Conservation (phyloP, 345 rosid genomes). For the Balakata baccata region DNA sequence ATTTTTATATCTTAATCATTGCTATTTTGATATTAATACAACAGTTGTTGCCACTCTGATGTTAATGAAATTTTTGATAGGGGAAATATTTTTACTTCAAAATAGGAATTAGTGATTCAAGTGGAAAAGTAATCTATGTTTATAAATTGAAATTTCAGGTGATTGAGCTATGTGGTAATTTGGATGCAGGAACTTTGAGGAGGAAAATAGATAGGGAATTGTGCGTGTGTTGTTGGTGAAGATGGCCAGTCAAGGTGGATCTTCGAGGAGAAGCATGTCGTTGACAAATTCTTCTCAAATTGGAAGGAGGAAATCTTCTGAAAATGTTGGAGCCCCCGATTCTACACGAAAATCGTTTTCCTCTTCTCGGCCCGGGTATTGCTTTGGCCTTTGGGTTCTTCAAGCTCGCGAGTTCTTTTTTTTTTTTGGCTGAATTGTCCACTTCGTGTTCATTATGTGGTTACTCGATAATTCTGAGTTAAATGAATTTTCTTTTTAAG, state of each 20-base stretch:
- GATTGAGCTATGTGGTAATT: not conserved
- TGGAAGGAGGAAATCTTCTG: slow-evolving; percentile 55
- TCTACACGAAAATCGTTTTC: slow-evolving; percentile 54
- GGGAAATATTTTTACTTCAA: not conserved
- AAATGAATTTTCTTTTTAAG: no score
- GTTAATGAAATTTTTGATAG: not conserved
- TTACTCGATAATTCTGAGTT: not conserved
- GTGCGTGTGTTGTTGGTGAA: slow-evolving; percentile 16
- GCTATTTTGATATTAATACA: no score
- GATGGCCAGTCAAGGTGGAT: slow-evolving; percentile 77
- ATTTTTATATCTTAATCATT: not conserved
- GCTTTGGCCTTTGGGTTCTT: not conserved
- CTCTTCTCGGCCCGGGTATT: slow-evolving; percentile 60
- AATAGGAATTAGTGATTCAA: not conserved
- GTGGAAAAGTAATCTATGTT: not conserved
- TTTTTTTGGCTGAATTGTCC: not conserved
- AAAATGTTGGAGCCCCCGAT: slow-evolving; percentile 47
- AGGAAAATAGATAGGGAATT: not conserved
- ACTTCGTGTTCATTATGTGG: not conserved
- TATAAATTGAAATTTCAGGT: not conserved
- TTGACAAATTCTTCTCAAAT: slow-evolving; percentile 38
- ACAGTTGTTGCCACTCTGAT: not conserved
- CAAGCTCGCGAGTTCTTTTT: not conserved
- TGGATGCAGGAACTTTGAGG: not conserved
- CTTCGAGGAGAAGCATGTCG: slow-evolving; percentile 66